phyloP scores from a whole-genome alignment of 2,329 filamentous ascomycete genomes.

The Botrytis sinoallii region DNA sequence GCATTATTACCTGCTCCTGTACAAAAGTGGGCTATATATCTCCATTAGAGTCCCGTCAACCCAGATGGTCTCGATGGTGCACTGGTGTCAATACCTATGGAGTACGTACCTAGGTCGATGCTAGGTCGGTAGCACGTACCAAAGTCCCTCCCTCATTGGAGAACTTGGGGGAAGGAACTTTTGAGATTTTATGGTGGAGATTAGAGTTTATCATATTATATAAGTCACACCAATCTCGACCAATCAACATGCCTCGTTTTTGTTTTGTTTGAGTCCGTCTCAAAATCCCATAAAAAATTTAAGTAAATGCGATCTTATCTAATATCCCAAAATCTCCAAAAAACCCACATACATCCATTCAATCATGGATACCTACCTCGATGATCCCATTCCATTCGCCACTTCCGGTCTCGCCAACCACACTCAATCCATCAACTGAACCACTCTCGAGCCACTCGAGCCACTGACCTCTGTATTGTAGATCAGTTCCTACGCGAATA shows the following conservation, averaged over 20 bases:
- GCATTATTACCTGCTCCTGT: not conserved
- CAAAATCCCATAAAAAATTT: conserved; percentile 2
- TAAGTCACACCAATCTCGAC: not conserved
- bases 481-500: conserved; percentile 3
- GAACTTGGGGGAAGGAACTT: not conserved
- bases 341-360: not conserved
- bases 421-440: not conserved
- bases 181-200: not conserved
- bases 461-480: not conserved
- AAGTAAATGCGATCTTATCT: conserved; percentile 1
- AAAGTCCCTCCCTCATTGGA: not conserved
- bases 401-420: conserved; percentile 8
- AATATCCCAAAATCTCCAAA: not conserved
- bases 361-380: not conserved
- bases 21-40: not conserved
- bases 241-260: not conserved
- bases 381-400: not conserved
- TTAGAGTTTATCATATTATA: not conserved
- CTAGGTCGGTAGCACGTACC: not conserved
- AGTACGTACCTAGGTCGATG: not conserved
- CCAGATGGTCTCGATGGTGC: not conserved
- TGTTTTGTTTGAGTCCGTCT: not conserved
- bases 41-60: not conserved
- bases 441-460: not conserved
- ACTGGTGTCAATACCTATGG: not conserved